Evolutionary conservation across 2,329 filamentous ascomycete genomes (phyloP), one percentile per base, ranked within the genome.

Genomic region (Cercospora zeae-maydis): DNA sequence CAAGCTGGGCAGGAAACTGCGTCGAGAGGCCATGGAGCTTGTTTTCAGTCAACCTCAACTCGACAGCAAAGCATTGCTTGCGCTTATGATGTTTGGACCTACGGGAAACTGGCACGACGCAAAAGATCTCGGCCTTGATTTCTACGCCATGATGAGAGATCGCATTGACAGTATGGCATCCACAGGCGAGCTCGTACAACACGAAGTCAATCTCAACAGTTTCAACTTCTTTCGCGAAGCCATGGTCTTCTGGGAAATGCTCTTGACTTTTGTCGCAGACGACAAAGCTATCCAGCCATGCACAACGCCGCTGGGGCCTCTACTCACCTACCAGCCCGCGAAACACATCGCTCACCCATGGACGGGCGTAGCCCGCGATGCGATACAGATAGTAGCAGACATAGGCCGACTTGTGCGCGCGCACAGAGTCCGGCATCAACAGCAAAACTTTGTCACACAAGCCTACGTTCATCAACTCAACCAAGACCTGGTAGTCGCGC

Each of bases 71-170:
- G 65, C 67, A 2, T 76, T 87, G 8, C 69, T 87, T 11, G 83
- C 83, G 1, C 76, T 87, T 19, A 79, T 86, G 56, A 80, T 87
- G 72, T 79, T 87, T 2, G 85, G 85, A 3, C 81, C 85, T 63
- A 85, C 83, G 1, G 83, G 84, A 9, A 84, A 82, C 47, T 87
- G 85, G 85, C 84, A 86, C 62, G 80, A 86, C 39, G 78, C 82
- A 9, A 78, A 74, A 34, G 83, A 84, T 60, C 75, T 87, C 5
- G 85, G 84, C 2, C 75, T 83, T 79, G 80, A 62, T 75, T 82
- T 45, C 67, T 78, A 74, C 10, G 70, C 71, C 19, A 70, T 74
- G 39, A 71, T 73, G 21, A 73, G 75, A 33, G 60, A 63, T 27
- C 66, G 61, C 24, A 58, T 69, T 36, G 61, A 67, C 34, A 51